Base-by-base conservation (phyloP, 116 monocot species). In the Dioscorea cayenensis region DNA sequence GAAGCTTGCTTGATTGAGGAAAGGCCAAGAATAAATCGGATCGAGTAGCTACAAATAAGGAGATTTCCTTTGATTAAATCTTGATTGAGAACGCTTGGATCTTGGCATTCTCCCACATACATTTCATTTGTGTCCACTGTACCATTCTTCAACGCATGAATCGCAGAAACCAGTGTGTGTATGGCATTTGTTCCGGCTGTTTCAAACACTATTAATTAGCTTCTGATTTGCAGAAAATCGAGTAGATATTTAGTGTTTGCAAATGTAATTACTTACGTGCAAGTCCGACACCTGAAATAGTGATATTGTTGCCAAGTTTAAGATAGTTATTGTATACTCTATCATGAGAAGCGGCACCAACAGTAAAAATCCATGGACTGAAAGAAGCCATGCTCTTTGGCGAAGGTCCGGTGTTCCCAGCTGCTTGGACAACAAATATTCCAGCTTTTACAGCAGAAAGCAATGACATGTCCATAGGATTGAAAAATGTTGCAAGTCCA, bases 361-460 rank as follows among this genome's bases (percentile, higher is more conserved):
- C 93, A 51, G 88, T 90, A 72, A 97, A 90, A 64, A 97, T 93
- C 97, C 97, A 97, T 22, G 97, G 97, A 70, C 93, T 93, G 73
- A 90, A 97, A 37, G 97, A 97, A 75, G 90, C 88, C 77, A 97
- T 84, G 84, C 93, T 93, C 71, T 85, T 90, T 3, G 93, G 77
- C 62, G 90, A 86, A 63, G 97, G 97, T 3, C 97, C 97, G 36
- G 88, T 92, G 67, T 92, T 97, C 28, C 97, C 97, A 11, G 92
- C 97, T 35, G 97, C 97, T 85, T 97, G 97, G 49, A 90, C 97
- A 52, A 90, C 90, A 88, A 97, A 93, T 61, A 93, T 84, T 66
- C 97, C 97, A 29, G 85, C 84, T 73, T 90, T 90, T 19, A 90
- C 89, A 60, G 96, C 96, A 55, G 92, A 87, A 64, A 96, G 85